phyloP scores from a whole-genome alignment of 257 asterid species.

The Cordia subcordata region DNA sequence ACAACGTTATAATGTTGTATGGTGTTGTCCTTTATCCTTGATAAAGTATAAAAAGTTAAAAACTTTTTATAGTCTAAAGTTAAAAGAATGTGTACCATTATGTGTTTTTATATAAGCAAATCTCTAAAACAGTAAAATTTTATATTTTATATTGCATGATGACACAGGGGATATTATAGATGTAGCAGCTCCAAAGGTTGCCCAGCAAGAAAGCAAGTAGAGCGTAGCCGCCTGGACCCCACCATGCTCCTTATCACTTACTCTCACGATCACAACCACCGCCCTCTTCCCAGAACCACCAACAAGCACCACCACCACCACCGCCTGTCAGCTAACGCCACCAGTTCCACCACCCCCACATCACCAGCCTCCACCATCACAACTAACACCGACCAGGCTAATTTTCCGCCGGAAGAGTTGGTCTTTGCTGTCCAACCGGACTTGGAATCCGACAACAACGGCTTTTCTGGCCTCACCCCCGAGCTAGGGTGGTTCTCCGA shows the following conservation, averaged over 20 bases:
- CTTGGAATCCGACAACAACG: constrained; percentile 29
- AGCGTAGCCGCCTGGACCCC: constrained; percentile 71
- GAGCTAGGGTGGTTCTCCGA: constrained; percentile 68
- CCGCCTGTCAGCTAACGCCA: constrained; percentile 15
- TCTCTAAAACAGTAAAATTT: no score
- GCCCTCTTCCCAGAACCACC: constrained; percentile 42
- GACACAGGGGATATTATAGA: constrained; percentile 75
- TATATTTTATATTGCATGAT: constrained; percentile 26
- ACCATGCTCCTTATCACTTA: constrained; percentile 69
- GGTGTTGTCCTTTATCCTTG: background rate
- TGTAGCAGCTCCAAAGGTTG: constrained; percentile 85
- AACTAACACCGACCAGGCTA: background rate
- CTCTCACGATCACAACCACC: constrained; percentile 61
- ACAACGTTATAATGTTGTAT: background rate
- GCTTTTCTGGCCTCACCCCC: constrained; percentile 48
- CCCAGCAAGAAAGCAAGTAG: constrained; percentile 85
- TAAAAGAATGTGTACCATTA: background rate
- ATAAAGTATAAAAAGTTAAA: background rate
- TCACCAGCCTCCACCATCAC: constrained; percentile 12
- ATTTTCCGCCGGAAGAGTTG: constrained; percentile 33
- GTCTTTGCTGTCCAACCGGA: constrained; percentile 35
- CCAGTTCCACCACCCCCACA: constrained; percentile 19
- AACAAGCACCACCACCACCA: constrained; percentile 36
- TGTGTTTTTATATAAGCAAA: background rate
- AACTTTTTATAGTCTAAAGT: background rate